These are phyloP conservation scores for Aureobasidium sp. DNA, from an alignment of 2,329 filamentous ascomycete species.

Conservation along the genomic window DNA sequence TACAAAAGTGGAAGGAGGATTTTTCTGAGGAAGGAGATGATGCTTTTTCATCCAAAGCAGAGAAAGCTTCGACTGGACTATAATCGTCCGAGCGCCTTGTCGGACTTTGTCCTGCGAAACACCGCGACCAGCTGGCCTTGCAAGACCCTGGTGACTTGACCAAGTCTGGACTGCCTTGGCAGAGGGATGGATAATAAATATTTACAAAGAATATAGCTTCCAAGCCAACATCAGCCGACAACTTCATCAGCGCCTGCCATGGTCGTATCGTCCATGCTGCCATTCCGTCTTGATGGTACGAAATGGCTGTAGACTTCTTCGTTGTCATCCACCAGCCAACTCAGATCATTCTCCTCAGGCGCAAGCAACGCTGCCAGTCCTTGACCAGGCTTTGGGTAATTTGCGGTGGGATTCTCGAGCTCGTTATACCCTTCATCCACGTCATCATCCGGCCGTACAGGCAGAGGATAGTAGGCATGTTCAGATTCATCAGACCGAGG, in stretches of 20 bases:
- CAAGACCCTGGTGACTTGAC: background rate
- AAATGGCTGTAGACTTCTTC: conserved; percentile 21
- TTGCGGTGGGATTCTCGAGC: conserved; percentile 44
- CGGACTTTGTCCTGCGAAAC: background rate
- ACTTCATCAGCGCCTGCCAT: conserved; percentile 8
- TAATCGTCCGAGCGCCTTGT: background rate
- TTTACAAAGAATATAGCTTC: background rate
- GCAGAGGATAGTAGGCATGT: conserved; percentile 16
- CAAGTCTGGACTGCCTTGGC: background rate
- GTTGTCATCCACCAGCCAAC: conserved; percentile 56
- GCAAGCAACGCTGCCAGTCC: conserved; percentile 49
- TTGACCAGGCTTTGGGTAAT: conserved; percentile 57
- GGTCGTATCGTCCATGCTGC: background rate
- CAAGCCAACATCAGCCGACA: background rate
- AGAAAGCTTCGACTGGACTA: background rate
- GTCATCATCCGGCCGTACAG: conserved; percentile 32
- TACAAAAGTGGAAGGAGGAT: background rate
- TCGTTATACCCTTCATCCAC: conserved; percentile 51
- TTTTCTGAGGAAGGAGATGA: background rate
- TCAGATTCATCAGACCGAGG: conserved; percentile 15
- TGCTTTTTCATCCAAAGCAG: conserved; percentile 1
- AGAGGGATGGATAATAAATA: background rate
- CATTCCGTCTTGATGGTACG: background rate
- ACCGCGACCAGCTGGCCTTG: background rate
- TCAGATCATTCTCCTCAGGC: conserved; percentile 51